Base-by-base conservation (phyloP, 345 rosid genomes). In the Pistacia atlantica region DNA sequence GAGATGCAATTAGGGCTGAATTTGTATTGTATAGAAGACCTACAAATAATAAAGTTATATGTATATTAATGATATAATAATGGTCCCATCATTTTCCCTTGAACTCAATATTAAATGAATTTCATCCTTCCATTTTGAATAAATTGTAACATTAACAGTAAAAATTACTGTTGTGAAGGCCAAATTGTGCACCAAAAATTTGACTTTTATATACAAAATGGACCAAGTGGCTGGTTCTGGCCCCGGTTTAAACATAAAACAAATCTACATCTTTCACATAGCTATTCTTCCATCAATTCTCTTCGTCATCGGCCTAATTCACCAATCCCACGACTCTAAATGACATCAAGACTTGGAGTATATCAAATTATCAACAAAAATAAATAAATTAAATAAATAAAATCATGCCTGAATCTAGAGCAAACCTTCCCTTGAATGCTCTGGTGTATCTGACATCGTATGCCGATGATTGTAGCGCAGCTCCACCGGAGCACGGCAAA, bases 401-500 rank as follows among this genome's bases (percentile, higher is more conserved):
- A 45, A 66, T 77, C 80, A 74, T 49, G 46, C 55, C 64, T 14
- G 65, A 22, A 28, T 13, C 75, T 38, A 78, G 8, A 42, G 52
- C 78, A 80, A 57, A 18, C 72, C 83, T 16, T 77, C 82, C 54
- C 83, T 58, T 7, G 85, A 80, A 68, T 80, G 64, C 28, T 78
- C 79, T 2, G 62, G 18, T 18, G 67, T 1, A 31, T 31, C 33
- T 31, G 33, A 1, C 33, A 31, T 31, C 33, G 33, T 31, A 20
- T 16, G 69, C 3, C 25, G 73, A 0, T 4, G 70, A 0, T 7
- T 61, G 38, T 35, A 28, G 48, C 10, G 74, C 10, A 52, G 54
- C 65, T 65, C 72, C 0, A 80, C 83, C 2, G 76, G 57, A 7
- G 84, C 69, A 1, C 89, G 86, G 38, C 86, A 83, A 16, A 86